Evolutionary conservation across 2,329 filamentous ascomycete species (phyloP).

Genomic region (Alternaria ethzedia): DNA sequence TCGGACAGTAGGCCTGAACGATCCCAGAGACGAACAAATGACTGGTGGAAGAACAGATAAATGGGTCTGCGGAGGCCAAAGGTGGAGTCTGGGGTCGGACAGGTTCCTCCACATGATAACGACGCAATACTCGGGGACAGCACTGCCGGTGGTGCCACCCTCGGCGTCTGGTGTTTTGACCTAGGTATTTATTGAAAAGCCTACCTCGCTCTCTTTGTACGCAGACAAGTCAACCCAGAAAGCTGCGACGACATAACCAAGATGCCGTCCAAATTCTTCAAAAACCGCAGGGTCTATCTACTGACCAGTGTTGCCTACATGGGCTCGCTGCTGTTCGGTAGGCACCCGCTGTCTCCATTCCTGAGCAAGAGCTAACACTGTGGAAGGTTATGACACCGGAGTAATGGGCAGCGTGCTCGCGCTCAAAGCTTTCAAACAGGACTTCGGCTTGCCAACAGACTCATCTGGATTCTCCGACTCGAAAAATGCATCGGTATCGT

Average conservation of each 20-base stretch:
- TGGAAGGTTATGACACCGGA: slow-evolving; percentile 11
- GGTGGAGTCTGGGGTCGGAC: slow-evolving; percentile 14
- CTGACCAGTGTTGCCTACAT: slow-evolving; percentile 14
- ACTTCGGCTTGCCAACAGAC: slow-evolving; percentile 13
- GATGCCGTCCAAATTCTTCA: slow-evolving; percentile 14
- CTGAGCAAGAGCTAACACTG: not conserved
- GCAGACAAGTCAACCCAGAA: not conserved
- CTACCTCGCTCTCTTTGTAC: not conserved
- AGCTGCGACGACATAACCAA: slow-evolving; percentile 4
- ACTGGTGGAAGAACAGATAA: slow-evolving; percentile 14
- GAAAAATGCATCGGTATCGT: slow-evolving; percentile 8
- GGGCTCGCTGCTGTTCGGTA: slow-evolving; percentile 15
- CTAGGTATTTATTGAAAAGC: slow-evolving; percentile 2
- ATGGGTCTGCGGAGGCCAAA: slow-evolving; percentile 5
- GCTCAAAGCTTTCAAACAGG: slow-evolving; percentile 11
- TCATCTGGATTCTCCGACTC: slow-evolving; percentile 11
- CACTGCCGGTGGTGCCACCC: slow-evolving; percentile 3
- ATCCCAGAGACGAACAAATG: not conserved
- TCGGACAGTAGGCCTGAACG: not conserved
- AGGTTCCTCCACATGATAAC: slow-evolving; percentile 4
- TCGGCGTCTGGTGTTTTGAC: not conserved
- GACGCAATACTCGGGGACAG: not conserved
- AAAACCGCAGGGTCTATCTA: slow-evolving; percentile 14
- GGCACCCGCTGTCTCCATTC: not conserved
- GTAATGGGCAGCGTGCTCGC: slow-evolving; percentile 15